These are phyloP conservation scores for Microbotryum violaceum DNA, from an alignment of 1,284 basidiomycete species.

Conservation along the genomic window DNA sequence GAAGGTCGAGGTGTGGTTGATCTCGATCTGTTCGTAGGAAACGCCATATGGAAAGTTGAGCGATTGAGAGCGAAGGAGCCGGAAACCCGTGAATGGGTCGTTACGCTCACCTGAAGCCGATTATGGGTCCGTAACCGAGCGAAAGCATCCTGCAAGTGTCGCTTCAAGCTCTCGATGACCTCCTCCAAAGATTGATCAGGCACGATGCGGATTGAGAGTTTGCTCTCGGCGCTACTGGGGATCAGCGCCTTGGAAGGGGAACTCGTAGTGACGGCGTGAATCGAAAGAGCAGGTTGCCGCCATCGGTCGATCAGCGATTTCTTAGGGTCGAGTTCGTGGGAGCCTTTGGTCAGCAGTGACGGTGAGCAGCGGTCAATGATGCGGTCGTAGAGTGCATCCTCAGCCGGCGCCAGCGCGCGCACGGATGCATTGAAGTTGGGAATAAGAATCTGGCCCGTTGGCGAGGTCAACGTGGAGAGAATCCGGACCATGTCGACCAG, in stretches of 20 bases:
- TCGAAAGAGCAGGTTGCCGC: slow-evolving; percentile 43
- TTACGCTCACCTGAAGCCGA: slow-evolving; percentile 52
- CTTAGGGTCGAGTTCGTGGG: slow-evolving; percentile 30
- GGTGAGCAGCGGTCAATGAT: slow-evolving; percentile 54
- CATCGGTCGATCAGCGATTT: slow-evolving; percentile 32
- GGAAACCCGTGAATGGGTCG: too few relatives aligned
- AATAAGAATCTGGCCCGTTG: slow-evolving; percentile 53
- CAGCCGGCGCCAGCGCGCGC: slow-evolving; percentile 32
- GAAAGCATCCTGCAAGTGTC: slow-evolving; percentile 59
- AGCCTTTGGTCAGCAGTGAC: slow-evolving; percentile 27
- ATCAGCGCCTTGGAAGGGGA: slow-evolving; percentile 51
- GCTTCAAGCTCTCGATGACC: slow-evolving; percentile 57
- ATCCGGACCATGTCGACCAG: slow-evolving; percentile 58
- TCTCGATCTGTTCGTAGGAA: slow-evolving; percentile 51
- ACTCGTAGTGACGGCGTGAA: slow-evolving; percentile 23
- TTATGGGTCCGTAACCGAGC: slow-evolving; percentile 59
- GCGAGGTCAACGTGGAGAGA: slow-evolving; percentile 60
- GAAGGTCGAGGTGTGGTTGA: slow-evolving; percentile 73
- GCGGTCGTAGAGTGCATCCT: slow-evolving; percentile 51
- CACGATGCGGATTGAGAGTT: slow-evolving; percentile 67
- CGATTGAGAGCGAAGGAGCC: not conserved
- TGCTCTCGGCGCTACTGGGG: slow-evolving; percentile 66
- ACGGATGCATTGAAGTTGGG: slow-evolving; percentile 68
- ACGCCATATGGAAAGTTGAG: not conserved
- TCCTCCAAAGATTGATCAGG: slow-evolving; percentile 78